phyloP scores from a whole-genome alignment of 495 filamentous ascomycete species.

The Penicillium manginii region DNA sequence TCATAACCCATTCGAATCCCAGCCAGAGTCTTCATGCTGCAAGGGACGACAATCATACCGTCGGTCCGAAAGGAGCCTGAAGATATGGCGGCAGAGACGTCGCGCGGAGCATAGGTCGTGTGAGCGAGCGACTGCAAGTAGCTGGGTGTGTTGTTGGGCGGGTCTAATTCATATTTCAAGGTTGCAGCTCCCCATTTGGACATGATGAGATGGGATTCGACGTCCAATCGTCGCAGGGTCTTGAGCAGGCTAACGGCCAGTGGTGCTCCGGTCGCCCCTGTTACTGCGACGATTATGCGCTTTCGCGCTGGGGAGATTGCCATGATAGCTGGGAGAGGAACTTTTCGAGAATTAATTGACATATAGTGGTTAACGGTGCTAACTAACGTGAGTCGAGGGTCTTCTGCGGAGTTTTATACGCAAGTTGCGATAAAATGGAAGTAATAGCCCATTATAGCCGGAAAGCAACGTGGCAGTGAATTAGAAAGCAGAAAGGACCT shows the following conservation, averaged over 20 bases:
- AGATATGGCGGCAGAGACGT: constrained; percentile 39
- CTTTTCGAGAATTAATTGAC: no score
- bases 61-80: constrained; percentile 42
- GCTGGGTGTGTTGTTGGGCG: constrained; percentile 34
- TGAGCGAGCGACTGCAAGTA: constrained; percentile 43
- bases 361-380: no score
- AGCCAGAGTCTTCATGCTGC: constrained; percentile 47
- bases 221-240: constrained; percentile 38
- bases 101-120: constrained; percentile 41
- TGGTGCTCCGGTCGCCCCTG: constrained; percentile 45
- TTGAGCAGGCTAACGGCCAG: constrained; percentile 42
- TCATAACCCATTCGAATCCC: constrained; percentile 29
- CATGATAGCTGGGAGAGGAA: no score
- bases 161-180: constrained; percentile 47
- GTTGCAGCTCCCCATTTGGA: constrained; percentile 49
- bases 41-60: constrained; percentile 48
- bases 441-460: no score
- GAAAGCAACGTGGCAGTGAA: no score
- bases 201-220: constrained; percentile 50
- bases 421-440: no score
- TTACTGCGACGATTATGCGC: constrained; percentile 47
- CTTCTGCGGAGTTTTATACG: no score
- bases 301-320: no score
- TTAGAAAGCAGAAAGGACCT: no score
- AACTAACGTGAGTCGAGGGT: no score